A percentile compares a stretch with the other conserved stretches of the same genome.
phyloP scores from a whole-genome alignment of 2,329 filamentous ascomycete species.

The Colletotrichum neosansevieriae region DNA sequence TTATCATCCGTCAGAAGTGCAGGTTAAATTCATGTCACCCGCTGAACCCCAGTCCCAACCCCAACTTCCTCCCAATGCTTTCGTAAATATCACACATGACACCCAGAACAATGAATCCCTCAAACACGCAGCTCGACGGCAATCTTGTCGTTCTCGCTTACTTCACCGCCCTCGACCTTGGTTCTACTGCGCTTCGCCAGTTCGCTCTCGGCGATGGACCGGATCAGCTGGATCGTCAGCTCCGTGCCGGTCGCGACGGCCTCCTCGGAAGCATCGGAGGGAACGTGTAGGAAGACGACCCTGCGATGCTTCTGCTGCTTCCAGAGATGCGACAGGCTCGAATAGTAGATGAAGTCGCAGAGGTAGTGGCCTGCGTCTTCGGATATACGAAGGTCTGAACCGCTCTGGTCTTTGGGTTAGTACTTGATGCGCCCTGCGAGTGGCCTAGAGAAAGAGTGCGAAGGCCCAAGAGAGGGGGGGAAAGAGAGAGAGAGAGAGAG shows the following conservation, averaged over 20 bases:
- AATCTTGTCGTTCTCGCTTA: slow-evolving; percentile 33
- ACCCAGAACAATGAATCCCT: neutral
- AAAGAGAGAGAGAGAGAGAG: neutral
- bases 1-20: too few species aligned
- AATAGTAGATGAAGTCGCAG: slow-evolving; percentile 84
- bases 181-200: slow-evolving; percentile 41
- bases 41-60: neutral
- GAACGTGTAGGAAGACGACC: slow-evolving; percentile 80
- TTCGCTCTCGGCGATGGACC: slow-evolving; percentile 68
- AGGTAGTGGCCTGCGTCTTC: slow-evolving; percentile 79
- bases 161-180: neutral
- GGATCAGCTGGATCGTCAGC: slow-evolving; percentile 66
- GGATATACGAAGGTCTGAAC: slow-evolving; percentile 68
- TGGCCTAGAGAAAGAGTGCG: neutral
- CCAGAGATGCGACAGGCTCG: slow-evolving; percentile 70
- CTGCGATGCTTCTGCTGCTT: slow-evolving; percentile 60
- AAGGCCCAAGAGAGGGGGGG: neutral
- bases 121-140: slow-evolving; percentile 40
- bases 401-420: slow-evolving; percentile 45
- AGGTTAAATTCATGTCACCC: neutral
- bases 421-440: neutral
- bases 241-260: slow-evolving; percentile 63
- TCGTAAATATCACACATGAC: neutral
- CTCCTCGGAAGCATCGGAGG: slow-evolving; percentile 65
- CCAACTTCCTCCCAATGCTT: neutral